These are phyloP conservation scores for Schizochytrium sp. DNA, from an alignment of 108 stramenopile species.

Conservation along the genomic window DNA sequence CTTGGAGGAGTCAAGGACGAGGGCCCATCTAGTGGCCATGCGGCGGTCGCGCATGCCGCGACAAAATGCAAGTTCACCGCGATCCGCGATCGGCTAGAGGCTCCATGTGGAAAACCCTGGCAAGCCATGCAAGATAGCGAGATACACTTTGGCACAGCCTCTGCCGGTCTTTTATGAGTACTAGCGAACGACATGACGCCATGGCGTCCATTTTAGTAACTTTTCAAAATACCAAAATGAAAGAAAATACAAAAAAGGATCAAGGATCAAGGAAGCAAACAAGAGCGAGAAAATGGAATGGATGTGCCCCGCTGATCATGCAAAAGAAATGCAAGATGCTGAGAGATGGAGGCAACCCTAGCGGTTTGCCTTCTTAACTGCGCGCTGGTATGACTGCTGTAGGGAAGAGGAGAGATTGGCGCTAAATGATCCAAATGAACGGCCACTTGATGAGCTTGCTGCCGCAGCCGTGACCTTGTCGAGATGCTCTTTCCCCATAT, in stretches of 20 bases:
- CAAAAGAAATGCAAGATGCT: background rate
- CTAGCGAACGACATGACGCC: too few relatives aligned
- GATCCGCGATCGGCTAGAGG: too few relatives aligned
- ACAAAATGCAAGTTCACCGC: too few relatives aligned
- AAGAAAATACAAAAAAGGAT: too few relatives aligned
- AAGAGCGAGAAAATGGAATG: background rate
- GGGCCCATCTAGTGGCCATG: background rate
- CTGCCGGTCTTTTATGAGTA: too few relatives aligned
- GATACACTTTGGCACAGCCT: too few relatives aligned
- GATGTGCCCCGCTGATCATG: background rate
- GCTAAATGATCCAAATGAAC: background rate
- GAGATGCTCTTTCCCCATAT: background rate
- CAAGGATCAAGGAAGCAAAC: background rate
- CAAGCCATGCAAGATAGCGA: too few relatives aligned
- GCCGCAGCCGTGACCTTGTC: background rate
- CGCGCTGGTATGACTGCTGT: background rate
- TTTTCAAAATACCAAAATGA: too few relatives aligned
- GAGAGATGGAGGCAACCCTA: background rate
- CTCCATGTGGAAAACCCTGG: too few relatives aligned
- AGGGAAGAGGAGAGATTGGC: background rate
- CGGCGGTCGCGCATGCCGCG: too few relatives aligned
- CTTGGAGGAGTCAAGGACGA: background rate
- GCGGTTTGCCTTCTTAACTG: background rate
- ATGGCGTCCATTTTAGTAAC: too few relatives aligned
- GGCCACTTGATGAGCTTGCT: background rate